A percentile compares a stretch with the other conserved stretches of the same genome.
These are phyloP conservation scores for Pseudohalonectria lignicola DNA, from an alignment of 2,329 filamentous ascomycete genomes.

Conservation along the genomic window DNA sequence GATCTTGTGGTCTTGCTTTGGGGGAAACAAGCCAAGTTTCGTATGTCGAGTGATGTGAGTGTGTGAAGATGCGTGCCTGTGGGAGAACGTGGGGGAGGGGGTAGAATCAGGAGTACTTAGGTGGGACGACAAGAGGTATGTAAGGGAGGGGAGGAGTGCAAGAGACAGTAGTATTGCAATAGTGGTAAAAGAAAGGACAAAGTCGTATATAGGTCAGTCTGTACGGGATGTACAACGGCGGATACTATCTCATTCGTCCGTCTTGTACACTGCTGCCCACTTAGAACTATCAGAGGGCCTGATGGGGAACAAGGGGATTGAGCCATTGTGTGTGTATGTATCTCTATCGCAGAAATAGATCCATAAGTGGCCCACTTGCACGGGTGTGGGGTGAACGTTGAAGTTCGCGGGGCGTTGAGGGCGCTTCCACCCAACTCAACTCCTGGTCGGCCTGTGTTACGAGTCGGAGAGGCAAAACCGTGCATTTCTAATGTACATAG, in stretches of 20 bases:
- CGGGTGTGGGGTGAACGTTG: background rate
- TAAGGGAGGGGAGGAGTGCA: no score
- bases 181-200: background rate
- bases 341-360: background rate
- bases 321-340: no score
- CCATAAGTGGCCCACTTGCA: background rate
- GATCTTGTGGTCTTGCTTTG: no score
- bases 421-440: no score
- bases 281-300: background rate
- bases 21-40: background rate
- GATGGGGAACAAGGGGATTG: background rate
- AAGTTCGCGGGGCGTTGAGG: background rate
- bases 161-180: no score
- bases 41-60: no score
- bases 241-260: background rate
- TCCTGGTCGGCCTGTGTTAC: background rate
- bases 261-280: background rate
- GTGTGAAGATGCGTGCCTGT: no score
- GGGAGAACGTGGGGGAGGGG: background rate
- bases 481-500: background rate
- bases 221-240: no score
- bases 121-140: background rate
- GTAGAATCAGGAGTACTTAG: background rate
- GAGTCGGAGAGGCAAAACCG: background rate
- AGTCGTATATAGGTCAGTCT: background rate